Base-by-base conservation (phyloP, 768 basidiomycete species). In the Tulasnella sp. region DNA sequence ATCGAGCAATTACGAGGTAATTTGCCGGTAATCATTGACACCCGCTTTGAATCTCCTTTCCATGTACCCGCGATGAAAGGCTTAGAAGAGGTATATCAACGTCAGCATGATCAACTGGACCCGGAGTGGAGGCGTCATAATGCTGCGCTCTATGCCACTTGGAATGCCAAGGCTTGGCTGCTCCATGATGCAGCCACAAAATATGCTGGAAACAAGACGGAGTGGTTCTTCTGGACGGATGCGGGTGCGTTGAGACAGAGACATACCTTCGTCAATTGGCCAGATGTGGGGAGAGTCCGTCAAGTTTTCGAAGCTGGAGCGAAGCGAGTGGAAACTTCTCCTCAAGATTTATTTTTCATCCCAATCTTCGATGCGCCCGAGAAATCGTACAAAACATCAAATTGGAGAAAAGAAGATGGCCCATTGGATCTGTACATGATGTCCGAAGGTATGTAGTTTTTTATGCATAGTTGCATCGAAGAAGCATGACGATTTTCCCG, bases 171-270 rank as follows among this genome's bases (percentile, higher is more conserved):
- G 58, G 68, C 75, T 7, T 76, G 67, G 59, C 67, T 74, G 41
- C 63, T 78, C 33, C 62, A 69, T 27, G 63, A 70, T 34, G 75
- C 69, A n/a, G 44, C 41, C 4, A 13, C 63, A 51, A 63, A 37
- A 53, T 43, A 22, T 13, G 15, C 32, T 13, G 63, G 63, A 4
- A 58, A 64, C 53, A 48, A 58, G 8, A 77, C 73, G 53, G 69
- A 73, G 20, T 78, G 74, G 60, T 72, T 69, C 1, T 78, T 79
- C 55, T 79, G 76, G 77, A 68, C 63, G 31, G 76, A 78, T 55
- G 74, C 76, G 2, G 75, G 72, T 5, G 72, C 73, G 53, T 75
- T 79, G 57, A 60, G 75, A 12, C 48, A 59, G 16, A 57, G 63
- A 0, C 74, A 77, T 61, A 53, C 53, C 10, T 78, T 72, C 57